phyloP scores from a whole-genome alignment of 805 yeast species.

The Candida arabinofermentans region DNA sequence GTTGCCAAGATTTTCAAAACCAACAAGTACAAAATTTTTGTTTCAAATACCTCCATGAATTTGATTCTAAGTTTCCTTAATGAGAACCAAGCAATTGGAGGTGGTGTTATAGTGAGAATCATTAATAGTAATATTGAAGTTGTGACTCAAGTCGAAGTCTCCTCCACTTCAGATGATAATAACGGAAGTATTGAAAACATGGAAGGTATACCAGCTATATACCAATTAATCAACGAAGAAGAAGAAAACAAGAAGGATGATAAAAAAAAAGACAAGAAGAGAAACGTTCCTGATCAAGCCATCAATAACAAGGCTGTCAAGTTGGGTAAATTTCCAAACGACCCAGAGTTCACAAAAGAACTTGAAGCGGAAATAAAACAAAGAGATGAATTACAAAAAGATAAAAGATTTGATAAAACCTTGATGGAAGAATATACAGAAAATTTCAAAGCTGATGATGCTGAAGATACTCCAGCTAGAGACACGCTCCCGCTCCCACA shows the following conservation, averaged over 20 bases:
- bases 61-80: constrained; percentile 80
- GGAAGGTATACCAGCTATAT: constrained; percentile 48
- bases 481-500: constrained; percentile 84
- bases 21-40: constrained; percentile 68
- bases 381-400: constrained; percentile 54
- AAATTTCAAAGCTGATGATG: constrained; percentile 46
- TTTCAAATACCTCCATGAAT: constrained; percentile 83
- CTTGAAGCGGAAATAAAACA: constrained; percentile 78
- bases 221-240: constrained; percentile 30
- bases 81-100: constrained; percentile 90
- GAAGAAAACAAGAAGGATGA: constrained; percentile 11
- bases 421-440: constrained; percentile 66
- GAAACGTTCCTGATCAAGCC: constrained; percentile 39
- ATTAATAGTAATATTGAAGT: constrained; percentile 79
- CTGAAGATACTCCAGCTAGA: constrained; percentile 65
- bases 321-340: constrained; percentile 81
- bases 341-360: constrained; percentile 79
- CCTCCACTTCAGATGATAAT: constrained; percentile 45
- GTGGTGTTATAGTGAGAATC: constrained; percentile 77
- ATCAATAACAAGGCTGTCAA: constrained; percentile 71
- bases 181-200: constrained; percentile 33
- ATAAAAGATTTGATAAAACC: constrained; percentile 32
- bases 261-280: constrained; percentile 17
- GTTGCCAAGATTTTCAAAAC: constrained; percentile 71
- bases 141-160: constrained; percentile 35